Conservation (phyloP, 1,139 yeast genomes). For the Suhomyces bribrorum region DNA sequence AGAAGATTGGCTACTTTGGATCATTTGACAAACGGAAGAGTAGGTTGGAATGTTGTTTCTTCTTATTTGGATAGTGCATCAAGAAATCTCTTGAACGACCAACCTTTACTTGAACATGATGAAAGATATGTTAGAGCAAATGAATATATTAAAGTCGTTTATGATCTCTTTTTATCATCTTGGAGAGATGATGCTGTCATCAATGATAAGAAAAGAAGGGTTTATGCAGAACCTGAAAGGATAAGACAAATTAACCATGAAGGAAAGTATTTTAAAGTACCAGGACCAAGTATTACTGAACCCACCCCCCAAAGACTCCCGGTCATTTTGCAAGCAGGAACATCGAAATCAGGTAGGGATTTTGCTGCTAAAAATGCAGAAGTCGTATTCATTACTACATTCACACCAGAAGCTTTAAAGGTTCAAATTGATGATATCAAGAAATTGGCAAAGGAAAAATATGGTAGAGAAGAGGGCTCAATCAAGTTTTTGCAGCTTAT, state of each 20-base stretch:
- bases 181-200: constrained; percentile 51
- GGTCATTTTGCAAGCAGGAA: constrained; percentile 49
- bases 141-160: constrained; percentile 43
- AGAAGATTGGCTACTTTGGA: constrained; percentile 46
- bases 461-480: constrained; percentile 36
- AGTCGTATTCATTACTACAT: constrained; percentile 37
- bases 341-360: constrained; percentile 43
- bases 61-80: constrained; percentile 44
- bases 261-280: constrained; percentile 43
- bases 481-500: constrained; percentile 36
- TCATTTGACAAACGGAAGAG: constrained; percentile 45
- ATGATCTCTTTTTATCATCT: constrained; percentile 41
- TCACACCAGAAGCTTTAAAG: constrained; percentile 30
- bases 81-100: constrained; percentile 37
- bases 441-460: constrained; percentile 30
- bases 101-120: constrained; percentile 39
- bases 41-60: constrained; percentile 49
- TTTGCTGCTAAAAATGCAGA: constrained; percentile 51
- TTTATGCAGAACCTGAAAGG: constrained; percentile 41
- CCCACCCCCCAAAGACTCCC: constrained; percentile 50
- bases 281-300: constrained; percentile 46
- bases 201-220: constrained; percentile 24
- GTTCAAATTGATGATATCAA: constrained; percentile 31
- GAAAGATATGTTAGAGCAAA: constrained; percentile 44
- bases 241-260: constrained; percentile 42